phyloP scores from a whole-genome alignment of 495 filamentous ascomycete species.

The Trichocladium uniseriatum region DNA sequence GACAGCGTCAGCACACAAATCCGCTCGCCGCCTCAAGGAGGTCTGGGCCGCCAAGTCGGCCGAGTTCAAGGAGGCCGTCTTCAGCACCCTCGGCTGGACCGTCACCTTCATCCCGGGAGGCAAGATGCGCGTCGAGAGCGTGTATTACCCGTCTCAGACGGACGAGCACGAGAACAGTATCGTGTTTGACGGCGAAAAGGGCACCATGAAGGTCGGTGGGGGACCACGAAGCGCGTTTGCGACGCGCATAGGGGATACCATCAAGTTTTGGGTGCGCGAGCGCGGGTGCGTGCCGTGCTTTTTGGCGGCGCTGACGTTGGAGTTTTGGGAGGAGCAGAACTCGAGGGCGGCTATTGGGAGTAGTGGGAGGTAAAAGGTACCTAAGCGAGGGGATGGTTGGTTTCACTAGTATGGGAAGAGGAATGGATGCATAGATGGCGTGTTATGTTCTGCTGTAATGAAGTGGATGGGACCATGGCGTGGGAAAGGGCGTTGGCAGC shows the following conservation, averaged over 20 bases:
- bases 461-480: too few species aligned
- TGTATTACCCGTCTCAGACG: slow-evolving; percentile 59
- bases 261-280: slow-evolving; percentile 90
- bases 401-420: too few species aligned
- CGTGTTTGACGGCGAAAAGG: slow-evolving; percentile 90
- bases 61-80: slow-evolving; percentile 90
- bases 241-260: slow-evolving; percentile 66
- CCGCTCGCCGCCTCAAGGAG: slow-evolving; percentile 72
- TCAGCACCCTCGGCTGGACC: slow-evolving; percentile 81
- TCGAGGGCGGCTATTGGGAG: slow-evolving; percentile 21
- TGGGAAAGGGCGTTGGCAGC: too few species aligned
- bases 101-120: slow-evolving; percentile 90
- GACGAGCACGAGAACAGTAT: slow-evolving; percentile 81
- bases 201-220: slow-evolving; percentile 94
- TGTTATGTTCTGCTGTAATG: too few species aligned
- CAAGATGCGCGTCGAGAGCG: slow-evolving; percentile 73
- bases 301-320: slow-evolving; percentile 76
- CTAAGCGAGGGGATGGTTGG: too few species aligned
- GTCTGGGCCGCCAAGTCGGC: slow-evolving; percentile 80
- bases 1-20: slow-evolving; percentile 78
- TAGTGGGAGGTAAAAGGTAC: not conserved
- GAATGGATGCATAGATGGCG: too few species aligned
- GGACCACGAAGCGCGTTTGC: slow-evolving; percentile 83
- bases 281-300: slow-evolving; percentile 87
- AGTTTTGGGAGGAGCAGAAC: slow-evolving; percentile 85